Base-by-base conservation (phyloP, 2,329 filamentous ascomycete genomes). In the Fusarium pseudoanthophilum region DNA sequence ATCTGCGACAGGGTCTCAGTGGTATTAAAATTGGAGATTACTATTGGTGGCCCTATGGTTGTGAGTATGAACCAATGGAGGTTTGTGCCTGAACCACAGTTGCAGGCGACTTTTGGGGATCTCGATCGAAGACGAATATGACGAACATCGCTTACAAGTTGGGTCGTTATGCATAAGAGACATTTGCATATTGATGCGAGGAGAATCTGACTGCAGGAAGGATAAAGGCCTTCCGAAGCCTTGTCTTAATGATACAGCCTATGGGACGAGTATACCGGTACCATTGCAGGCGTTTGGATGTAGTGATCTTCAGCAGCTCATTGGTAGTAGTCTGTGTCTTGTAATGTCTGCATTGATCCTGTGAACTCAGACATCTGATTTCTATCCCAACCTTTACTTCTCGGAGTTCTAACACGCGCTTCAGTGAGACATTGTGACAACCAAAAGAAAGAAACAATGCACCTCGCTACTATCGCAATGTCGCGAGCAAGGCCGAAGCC, bases 111-210 rank as follows among this genome's bases (percentile, higher is more conserved):
- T 36, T 32, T 37, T 37, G 37, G 32, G 18, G 43, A 69, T 69
- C 66, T 69, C 64, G 57, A 69, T 69, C 32, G 18, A 39, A 26
- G 32, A 37, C 16, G 66, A 26, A 48, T 53, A 67, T 67, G 48
- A 61, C 46, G 45, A 67, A 60, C 15, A 45, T 26, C 45, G 36
- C 64, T 62, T 43, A 45, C 63, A 51, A 18, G 26, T 52, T 39
- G 43, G 49, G 37, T 28, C 21, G 36, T 46, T 32, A 37, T 53
- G 30, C 48, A 58, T 37, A 16, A 28, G 14, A 28, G 14, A 51
- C 14, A 46, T 57, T 20, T 52, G 21, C 34, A 69, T 63, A 36
- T 67, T 42, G 28, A n/a, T 34, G 28, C 21, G 32, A 37, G 24
- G 26, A 60, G 18, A 36, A 58, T 36, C 20, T 39, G 36, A 26